Base-by-base conservation (phyloP, 768 basidiomycete genomes). In the Macrolepiota fuliginosa region DNA sequence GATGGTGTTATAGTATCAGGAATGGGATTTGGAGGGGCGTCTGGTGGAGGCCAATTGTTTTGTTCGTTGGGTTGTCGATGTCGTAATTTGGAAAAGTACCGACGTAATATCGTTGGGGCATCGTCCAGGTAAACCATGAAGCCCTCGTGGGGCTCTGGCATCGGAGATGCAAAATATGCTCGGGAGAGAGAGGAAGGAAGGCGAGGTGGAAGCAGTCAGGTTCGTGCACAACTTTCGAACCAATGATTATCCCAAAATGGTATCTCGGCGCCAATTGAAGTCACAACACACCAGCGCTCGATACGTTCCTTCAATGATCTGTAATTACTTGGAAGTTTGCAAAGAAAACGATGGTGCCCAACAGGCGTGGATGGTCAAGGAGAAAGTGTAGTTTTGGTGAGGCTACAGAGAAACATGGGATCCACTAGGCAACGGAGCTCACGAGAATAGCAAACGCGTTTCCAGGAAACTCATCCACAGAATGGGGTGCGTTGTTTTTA, bases 391-490 rank as follows among this genome's bases (percentile, higher is more conserved):
- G 32, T n/a, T 25, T 40, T 19, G 15, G 25, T 29, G 54, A 46
- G 45, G 39, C 42, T 51, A 52, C 32, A 40, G 22, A 58, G 19
- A 29, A 24, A 52, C 19, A 51, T 22, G 27, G n/a, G 22, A 27
- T 42, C 25, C 40, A 27, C 24, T 4, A 22, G 7, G 46, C 12
- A 27, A 49, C 24, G 40, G 32, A 53, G 17, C 42, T 22, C 42
- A 45, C 42, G 42, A 45, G n/a, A 45, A 45, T 45, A 45, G 42
- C 15, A 17, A 45, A 19, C 42, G 6, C n/a, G 17, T 19, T 45
- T 19, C 42, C 42, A 63, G 65, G 65, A 59, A 66, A 64, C 65
- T 36, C 52, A n/a, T 39, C 57, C 47, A 47, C 46, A 47, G 17
- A 45, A 47, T 42, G 40, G 42, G 45, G 47, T 29, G 32, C 35